Conservation (phyloP, 2,329 filamentous ascomycete genomes). For the Aspergillus oerlinghausenensis region DNA sequence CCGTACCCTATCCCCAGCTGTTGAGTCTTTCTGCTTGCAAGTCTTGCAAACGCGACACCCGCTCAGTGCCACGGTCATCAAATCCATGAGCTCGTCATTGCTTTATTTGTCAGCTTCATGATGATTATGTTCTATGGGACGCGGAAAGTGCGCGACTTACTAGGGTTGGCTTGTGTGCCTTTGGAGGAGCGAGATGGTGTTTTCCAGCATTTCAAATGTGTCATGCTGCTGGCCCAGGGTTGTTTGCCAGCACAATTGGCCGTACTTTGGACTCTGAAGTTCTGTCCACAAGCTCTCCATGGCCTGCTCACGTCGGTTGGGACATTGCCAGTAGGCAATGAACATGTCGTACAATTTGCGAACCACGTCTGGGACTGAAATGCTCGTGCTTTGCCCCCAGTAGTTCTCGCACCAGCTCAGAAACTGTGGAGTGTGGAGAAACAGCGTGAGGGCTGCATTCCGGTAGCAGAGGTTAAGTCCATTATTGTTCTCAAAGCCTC, state of each 20-base stretch:
- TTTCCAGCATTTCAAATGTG: conserved; percentile 14
- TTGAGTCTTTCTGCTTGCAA: background rate
- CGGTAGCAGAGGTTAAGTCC: conserved; percentile 21
- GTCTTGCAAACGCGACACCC: background rate
- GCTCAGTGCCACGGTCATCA: background rate
- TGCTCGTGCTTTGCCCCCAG: background rate
- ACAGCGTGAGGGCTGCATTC: conserved; percentile 19
- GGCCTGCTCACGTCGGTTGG: background rate
- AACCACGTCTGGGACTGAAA: conserved; percentile 1
- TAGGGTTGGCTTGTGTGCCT: background rate
- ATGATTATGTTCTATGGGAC: background rate
- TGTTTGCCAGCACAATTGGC: background rate
- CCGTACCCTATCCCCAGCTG: background rate
- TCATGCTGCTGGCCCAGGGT: conserved; percentile 10
- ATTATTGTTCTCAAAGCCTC: conserved; percentile 8
- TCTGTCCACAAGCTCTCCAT: conserved; percentile 6
- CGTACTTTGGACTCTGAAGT: background rate
- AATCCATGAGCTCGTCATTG: background rate
- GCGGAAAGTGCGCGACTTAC: background rate
- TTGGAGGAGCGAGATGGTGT: conserved; percentile 4
- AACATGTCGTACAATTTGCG: conserved; percentile 15
- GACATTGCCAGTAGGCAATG: conserved; percentile 14
- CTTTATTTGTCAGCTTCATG: background rate
- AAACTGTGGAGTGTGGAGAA: conserved; percentile 24
- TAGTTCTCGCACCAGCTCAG: conserved; percentile 18